phyloP scores from a whole-genome alignment of 2,329 filamentous ascomycete genomes.

The Colletotrichum filicis region DNA sequence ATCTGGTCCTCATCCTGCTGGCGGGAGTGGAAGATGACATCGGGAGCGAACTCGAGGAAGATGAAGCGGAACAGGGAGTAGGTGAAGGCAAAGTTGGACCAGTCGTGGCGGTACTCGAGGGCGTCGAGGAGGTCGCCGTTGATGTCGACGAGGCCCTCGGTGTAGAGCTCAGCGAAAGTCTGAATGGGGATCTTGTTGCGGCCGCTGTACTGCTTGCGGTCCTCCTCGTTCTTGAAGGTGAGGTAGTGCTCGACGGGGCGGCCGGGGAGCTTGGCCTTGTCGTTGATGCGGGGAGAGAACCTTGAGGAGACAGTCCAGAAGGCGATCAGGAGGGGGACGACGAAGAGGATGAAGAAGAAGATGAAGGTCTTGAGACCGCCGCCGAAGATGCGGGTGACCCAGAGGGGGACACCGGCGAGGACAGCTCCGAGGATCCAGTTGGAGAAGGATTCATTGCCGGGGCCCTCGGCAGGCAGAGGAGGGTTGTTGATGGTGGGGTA shows the following conservation, averaged over 20 bases:
- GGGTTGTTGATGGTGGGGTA: constrained; percentile 93
- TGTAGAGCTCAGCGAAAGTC: constrained; percentile 98
- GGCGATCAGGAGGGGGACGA: constrained; percentile 79
- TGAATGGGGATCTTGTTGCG: constrained; percentile 87
- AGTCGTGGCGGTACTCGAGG: constrained; percentile 95
- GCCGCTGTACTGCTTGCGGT: constrained; percentile 76
- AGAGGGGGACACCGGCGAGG: constrained; percentile 78
- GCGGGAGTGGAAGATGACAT: constrained; percentile 91
- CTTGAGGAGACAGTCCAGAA: constrained; percentile 87
- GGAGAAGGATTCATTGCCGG: constrained; percentile 88
- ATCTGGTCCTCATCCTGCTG: constrained; percentile 98
- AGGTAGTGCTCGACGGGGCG: constrained; percentile 92
- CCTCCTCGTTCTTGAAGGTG: constrained; percentile 76
- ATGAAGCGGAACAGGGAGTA: constrained; percentile 87
- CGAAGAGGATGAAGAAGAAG: constrained; percentile 84
- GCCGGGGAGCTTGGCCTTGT: constrained; percentile 89
- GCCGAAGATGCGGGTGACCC: constrained; percentile 83
- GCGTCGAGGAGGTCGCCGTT: constrained; percentile 92
- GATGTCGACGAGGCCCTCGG: constrained; percentile 93
- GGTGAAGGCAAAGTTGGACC: constrained; percentile 95
- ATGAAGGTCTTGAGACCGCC: constrained; percentile 89
- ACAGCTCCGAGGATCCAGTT: constrained; percentile 80
- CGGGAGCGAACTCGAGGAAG: constrained; percentile 86
- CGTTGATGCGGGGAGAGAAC: constrained; percentile 89
- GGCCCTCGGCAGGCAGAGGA: constrained; percentile 88